Evolutionary conservation across 139 green algal species (phyloP), one percentile per base, ranked within the genome.

Genomic region (Micractinium sp.): DNA sequence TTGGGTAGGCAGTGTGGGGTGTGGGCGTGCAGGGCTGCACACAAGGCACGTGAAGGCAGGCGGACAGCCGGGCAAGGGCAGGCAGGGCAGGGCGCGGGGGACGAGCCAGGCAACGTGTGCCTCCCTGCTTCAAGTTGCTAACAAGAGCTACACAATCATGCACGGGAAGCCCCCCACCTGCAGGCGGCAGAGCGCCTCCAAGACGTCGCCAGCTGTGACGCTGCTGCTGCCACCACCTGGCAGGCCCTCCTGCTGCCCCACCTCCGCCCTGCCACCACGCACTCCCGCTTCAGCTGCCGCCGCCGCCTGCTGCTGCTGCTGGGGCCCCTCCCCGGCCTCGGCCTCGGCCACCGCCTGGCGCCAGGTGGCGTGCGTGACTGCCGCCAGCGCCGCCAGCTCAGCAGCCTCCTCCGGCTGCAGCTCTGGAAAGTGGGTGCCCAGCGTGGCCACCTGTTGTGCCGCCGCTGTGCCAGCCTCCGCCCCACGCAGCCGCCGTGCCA

Each of bases 101-200:
- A 16, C 47, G 47, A 56, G 47, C 7, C 47, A 56, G 47, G 7
- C 5, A 56, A 56, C 47, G 47, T 56, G 47, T 56, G 47, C 47
- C 63, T 71, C 20, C 14, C 22, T 71, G 63, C 47, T 56, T 9
- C 9, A 56, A 56, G 47, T 16, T 56, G 5, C 47, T 56, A 9
- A 5, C 47, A 56, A 56, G 47, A 9, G 47, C 47, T 56, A 56
- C 47, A 56, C 5, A 56, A 5, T 16, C 47, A 22, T 75, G 71
- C 29, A 77, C 31, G 4, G 4, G 3, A 27, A 2, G n/a, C n/a
- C n/a, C 36, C 61, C 23, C 35, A 80, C 71, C 69, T 74, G 74
- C 76, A 90, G 39, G 22, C 80, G 86, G 86, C 86, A 90, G 63
- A 90, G 78, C 19, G 63, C 87, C 14, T n/a, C 47, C 39, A 90